Conservation (phyloP, 2,329 filamentous ascomycete species). For the Phialophora chinensis region DNA sequence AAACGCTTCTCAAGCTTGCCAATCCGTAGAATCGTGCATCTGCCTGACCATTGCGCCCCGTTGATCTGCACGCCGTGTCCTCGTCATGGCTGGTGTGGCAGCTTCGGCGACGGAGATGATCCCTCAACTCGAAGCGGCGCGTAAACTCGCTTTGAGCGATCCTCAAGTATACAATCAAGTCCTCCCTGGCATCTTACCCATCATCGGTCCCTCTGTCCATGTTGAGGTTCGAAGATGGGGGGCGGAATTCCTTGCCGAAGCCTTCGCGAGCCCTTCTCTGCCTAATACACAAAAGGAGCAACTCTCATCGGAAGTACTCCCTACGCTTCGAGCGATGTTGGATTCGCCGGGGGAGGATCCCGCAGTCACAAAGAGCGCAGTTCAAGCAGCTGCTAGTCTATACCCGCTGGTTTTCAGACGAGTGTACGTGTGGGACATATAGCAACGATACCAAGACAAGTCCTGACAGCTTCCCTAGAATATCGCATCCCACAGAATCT, state of each 20-base stretch:
- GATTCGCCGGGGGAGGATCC: constrained; percentile 77
- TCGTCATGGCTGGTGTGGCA: constrained; percentile 34
- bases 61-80: constrained; percentile 17
- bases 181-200: constrained; percentile 88
- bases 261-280: constrained; percentile 90
- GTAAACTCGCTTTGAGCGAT: constrained; percentile 86
- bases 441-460: constrained; percentile 3
- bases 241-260: constrained; percentile 92
- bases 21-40: constrained; percentile 30
- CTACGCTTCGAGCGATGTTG: constrained; percentile 73
- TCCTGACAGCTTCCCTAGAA: constrained; percentile 59
- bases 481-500: constrained; percentile 81
- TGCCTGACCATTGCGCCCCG: constrained; percentile 1
- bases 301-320: constrained; percentile 76
- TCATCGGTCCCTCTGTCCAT: constrained; percentile 75
- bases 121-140: constrained; percentile 85
- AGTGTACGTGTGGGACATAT: constrained; percentile 71
- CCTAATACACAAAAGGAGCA: constrained; percentile 78
- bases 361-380: constrained; percentile 80
- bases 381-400: constrained; percentile 88
- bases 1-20: constrained; percentile 14
- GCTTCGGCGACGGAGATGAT: constrained; percentile 53
- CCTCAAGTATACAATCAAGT: constrained; percentile 89
- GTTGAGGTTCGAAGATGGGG: constrained; percentile 93
- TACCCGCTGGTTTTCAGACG: constrained; percentile 91